Evolutionary conservation across 1,284 basidiomycete species (phyloP).

Genomic region (Paramarasmius palmivorus): DNA sequence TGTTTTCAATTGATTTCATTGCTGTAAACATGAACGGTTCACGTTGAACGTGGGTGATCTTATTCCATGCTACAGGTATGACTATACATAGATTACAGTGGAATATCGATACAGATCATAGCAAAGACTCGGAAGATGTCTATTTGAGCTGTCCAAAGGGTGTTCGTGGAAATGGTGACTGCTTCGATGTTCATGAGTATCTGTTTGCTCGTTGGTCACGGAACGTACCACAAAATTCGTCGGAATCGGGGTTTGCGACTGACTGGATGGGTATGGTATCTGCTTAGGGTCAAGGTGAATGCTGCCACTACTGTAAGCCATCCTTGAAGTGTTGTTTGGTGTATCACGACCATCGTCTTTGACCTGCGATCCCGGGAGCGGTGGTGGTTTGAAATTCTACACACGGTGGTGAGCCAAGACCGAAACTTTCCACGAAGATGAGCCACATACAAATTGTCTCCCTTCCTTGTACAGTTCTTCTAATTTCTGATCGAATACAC

Average conservation of each 20-base stretch:
- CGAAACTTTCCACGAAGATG: not conserved
- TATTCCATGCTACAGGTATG: too few species aligned
- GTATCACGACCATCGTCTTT: not conserved
- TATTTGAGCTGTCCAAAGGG: too few species aligned
- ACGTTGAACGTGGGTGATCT: too few species aligned
- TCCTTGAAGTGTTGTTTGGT: not conserved
- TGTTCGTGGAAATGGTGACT: too few species aligned
- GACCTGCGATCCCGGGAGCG: constrained; percentile 20
- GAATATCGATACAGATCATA: too few species aligned
- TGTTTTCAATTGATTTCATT: not conserved
- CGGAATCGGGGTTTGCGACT: not conserved
- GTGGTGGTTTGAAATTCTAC: constrained; percentile 65
- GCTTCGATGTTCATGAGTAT: too few species aligned
- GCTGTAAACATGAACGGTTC: too few species aligned
- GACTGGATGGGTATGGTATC: not conserved
- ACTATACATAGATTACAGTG: too few species aligned
- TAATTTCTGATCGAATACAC: constrained; percentile 84
- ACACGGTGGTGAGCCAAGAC: not conserved
- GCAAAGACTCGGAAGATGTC: too few species aligned
- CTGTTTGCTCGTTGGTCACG: too few species aligned
- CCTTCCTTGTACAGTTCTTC: constrained; percentile 82
- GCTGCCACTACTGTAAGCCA: not conserved
- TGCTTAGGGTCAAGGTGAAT: not conserved
- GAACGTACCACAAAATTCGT: too few species aligned
- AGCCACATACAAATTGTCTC: constrained; percentile 60